Base-by-base conservation (phyloP, 2,329 filamentous ascomycete species). In the Pezicula neosporulosa region DNA sequence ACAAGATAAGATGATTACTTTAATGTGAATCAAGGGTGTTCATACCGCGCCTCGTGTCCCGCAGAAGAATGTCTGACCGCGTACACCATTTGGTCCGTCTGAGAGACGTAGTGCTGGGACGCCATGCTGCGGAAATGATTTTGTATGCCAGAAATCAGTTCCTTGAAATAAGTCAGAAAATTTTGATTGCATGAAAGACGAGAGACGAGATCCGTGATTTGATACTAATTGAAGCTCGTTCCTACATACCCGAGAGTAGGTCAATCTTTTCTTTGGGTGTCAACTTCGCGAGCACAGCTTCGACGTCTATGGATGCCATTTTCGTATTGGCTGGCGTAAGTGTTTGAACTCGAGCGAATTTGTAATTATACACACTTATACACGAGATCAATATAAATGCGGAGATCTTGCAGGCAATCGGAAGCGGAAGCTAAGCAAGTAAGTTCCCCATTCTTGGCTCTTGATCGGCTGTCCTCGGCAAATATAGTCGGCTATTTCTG, bases 211-310 rank as follows among this genome's bases (percentile, higher is more conserved):
- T 4, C n/a, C 41, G 16, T 8, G 35, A 8, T 6, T 35, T 16
- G 21, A 30, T 67, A 45, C 24, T 24, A 1, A 4, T 24, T 24
- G 24, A 4, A n/a, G n/a, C n/a, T n/a, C 24, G 5, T 24, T 24
- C 24, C 7, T 24, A 24, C 7, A 4, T 57, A 74, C 73, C 75
- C 35, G 76, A 70, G 33, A 79, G 69, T 46, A 80, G 69, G 33
- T 76, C 74, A 47, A 77, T 70, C 63, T 80, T 80, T 58, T 80
- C 76, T 3, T 65, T 59, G 35, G 74, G 60, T 6, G 71, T 74
- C 44, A 80, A 72, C 69, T 77, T 76, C 63, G 75, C 73, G 41
- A 80, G 70, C 28, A 76, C 65, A 50, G 72, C 70, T 44, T 79
- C 76, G 6, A 80, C 75, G 46, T 80, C 18, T 24, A 24, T 24